Base-by-base conservation (phyloP, 2,329 filamentous ascomycete species). In the Cephalotrichum gorgonifer region DNA sequence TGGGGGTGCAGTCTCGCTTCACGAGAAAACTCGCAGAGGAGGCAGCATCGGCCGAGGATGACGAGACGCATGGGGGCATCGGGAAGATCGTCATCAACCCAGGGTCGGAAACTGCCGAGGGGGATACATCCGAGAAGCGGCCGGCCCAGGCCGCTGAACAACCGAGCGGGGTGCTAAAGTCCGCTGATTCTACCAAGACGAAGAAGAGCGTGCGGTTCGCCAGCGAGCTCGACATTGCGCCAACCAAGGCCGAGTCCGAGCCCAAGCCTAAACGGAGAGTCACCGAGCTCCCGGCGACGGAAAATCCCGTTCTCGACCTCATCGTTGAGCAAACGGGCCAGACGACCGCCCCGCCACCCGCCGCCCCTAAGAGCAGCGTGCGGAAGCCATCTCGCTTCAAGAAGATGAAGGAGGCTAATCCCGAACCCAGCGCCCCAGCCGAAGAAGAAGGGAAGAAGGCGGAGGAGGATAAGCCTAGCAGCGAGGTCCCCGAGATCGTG, bases 121-220 rank as follows among this genome's bases (percentile, higher is more conserved):
- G 25, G 8, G 38, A 39, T 3, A 20, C 17, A 7, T 12, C 35
- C 17, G 6, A 9, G 31, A 43, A 15, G n/a, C 22, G 33, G 14
- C 22, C 35, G 7, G 3, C 46, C 8, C 20, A 20, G 12, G 35
- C 33, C 1, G 38, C 22, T 23, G 27, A 30, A 33, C 46, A 15
- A 7, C 25, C 38, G 3, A 30, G 35, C 9, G 53, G 58, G 14
- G 35, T 64, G 53, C 23, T 45, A 52, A 25, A 52, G 33, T 33
- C 39, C 49, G 14, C 27, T 35, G 30, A 53, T 6, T 44, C 51
- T 22, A 54, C 56, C 11, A 62, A 59, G 26, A 56, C 59, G 42
- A 77, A 75, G 60, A 95, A 93, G 67, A 83, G 78, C 15, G 89
- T 95, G 25, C 79, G 84, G n/a, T 95, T 95, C 64, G 83, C 88